Base-by-base conservation (phyloP, 176 grass and related monocot genomes). In the Secale cereale region DNA sequence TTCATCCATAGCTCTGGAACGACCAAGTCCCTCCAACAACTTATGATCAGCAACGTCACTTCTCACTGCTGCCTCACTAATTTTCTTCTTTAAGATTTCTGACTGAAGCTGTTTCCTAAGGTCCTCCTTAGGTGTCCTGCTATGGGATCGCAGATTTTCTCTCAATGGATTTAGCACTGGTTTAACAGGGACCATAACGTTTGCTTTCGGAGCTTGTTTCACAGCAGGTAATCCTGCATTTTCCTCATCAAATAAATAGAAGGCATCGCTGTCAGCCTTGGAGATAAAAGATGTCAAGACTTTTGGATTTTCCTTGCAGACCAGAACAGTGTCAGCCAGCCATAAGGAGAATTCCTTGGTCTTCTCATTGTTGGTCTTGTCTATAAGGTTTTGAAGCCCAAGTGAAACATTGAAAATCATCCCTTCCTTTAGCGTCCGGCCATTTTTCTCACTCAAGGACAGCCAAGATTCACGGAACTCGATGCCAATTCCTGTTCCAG, bases 41-140 rank as follows among this genome's bases (percentile, higher is more conserved):
- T 89, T 74, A 45, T 45, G 70, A 90, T 1, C 87, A 20, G 85
- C 93, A 87, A 89, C 93, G 64, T 87, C 83, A 81, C 93, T 89
- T 77, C 91, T 91, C 75, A 91, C 89, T 78, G 76, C 93, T 74
- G 95, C 93, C 89, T 98, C 93, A 28, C 90, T 98, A 27, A 83
- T 95, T 95, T 77, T 95, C 91, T 56, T 91, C 85, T 72, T 93
- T 88, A 87, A 98, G 91, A 73, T 73, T 83, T 95, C 95, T 60
- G 91, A 87, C 80, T 98, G 95, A 74, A 95, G 95, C 75, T 91
- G 93, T 76, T 86, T 89, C 76, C 92, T 86, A 43, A 91, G 80
- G 37, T 98, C 95, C 89, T 98, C 95, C 89, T 98, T 94, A 35
- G 92, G 91, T 91, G 77, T 98, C 91, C 73, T 93, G 91, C 73